Evolutionary conservation across 345 rosid genomes (phyloP), one percentile per base, ranked within the genome.

Genomic region (Sonneratia alba): DNA sequence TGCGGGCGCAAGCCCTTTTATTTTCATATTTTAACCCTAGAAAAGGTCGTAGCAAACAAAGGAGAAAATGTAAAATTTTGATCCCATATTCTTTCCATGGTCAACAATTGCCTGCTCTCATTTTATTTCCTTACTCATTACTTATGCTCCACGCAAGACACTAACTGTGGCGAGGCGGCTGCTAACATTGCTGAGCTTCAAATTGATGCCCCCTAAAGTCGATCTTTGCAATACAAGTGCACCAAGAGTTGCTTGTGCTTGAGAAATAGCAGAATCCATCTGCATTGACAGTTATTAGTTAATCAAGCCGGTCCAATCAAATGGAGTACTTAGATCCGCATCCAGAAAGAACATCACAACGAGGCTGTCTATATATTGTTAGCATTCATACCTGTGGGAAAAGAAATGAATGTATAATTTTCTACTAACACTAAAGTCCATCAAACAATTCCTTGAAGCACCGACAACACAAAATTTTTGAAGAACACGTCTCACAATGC

Each of bases 251-350:
- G 94, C 88, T 80, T 95, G 99, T 55, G 98, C 98, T 77, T 95
- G 99, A 69, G 98, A 95, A 78, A 95, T 95, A 74, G 89, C 97
- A 81, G 77, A 85, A 84, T 95, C 97, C 91, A 92, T 88, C 99
- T 92, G 85, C 80, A 73, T 32, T 67, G 76, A 74, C 81, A 62
- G 0, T 27, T 62, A 27, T 34, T 27, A 6, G 66, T 32, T 62
- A 62, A 62, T 62, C 66, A 32, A 62, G 37, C 66, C 6, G 32
- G 10, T 27, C 66, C 32, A 13, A 32, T 62, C 19, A 32, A 27
- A 27, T 27, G 0, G 27, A 62, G 36, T 3, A 11, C 7, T n/a
- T 3, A 62, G 66, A 27, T 12, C 18, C 22, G 36, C 36, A 59
- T 34, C 66, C 3, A 32, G 63, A 57, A 6, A 57, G 32, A 57